These are phyloP conservation scores for Phytophthora kernoviae DNA, from an alignment of 352 stramenopile genomes.

Conservation along the genomic window DNA sequence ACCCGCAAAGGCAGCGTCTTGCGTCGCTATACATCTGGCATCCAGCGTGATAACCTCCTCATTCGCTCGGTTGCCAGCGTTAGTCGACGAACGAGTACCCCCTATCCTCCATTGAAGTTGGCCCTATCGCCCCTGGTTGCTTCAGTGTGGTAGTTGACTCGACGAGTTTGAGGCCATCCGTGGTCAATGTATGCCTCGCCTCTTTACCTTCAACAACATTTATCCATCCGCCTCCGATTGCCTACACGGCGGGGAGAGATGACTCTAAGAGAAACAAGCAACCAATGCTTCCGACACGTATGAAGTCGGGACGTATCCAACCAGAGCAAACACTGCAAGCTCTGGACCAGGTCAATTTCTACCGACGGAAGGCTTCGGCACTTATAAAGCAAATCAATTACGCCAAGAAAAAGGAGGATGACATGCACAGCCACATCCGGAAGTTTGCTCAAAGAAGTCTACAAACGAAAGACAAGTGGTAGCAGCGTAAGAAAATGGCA, in stretches of 20 bases:
- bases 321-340: conserved; percentile 57
- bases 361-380: conserved; percentile 58
- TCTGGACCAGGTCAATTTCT: conserved; percentile 71
- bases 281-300: conserved; percentile 6
- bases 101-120: conserved; percentile 21
- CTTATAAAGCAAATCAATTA: conserved; percentile 74
- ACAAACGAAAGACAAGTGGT: conserved; percentile 33
- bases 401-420: conserved; percentile 65
- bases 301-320: conserved; percentile 39
- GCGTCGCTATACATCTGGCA: conserved; percentile 54
- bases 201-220: conserved; percentile 51
- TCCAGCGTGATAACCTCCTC: conserved; percentile 33
- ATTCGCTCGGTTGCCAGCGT: conserved; percentile 31
- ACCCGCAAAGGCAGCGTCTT: conserved; percentile 66
- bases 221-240: conserved; percentile 22
- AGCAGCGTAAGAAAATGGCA: conserved; percentile 4
- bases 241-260: conserved; percentile 1
- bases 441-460: conserved; percentile 60
- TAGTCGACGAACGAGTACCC: conserved; percentile 30
- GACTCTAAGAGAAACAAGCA: conserved; percentile 10
- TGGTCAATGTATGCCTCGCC: conserved; percentile 43
- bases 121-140: conserved; percentile 9
- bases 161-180: conserved; percentile 11
- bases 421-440: conserved; percentile 72
- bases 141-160: conserved; percentile 11